These are phyloP conservation scores for Lachnellula occidentalis DNA, from an alignment of 2,329 filamentous ascomycete species.

Conservation along the genomic window DNA sequence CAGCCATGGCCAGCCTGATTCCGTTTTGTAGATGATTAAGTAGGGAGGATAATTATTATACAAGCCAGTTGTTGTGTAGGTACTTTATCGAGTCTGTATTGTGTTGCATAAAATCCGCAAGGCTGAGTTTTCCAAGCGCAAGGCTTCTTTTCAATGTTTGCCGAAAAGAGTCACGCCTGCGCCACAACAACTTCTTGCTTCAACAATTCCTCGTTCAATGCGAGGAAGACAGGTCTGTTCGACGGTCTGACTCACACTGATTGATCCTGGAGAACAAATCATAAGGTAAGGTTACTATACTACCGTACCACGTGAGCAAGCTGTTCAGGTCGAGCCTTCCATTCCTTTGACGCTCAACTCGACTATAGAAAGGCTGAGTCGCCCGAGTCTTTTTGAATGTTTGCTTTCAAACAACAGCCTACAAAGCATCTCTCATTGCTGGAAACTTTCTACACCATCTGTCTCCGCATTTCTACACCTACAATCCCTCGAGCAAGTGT, in stretches of 20 bases:
- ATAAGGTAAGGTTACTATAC: neutral
- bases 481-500: neutral
- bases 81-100: neutral
- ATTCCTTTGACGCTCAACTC: neutral
- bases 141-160: neutral
- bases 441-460: neutral
- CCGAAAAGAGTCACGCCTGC: slow-evolving; percentile 1
- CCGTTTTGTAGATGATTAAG: no score
- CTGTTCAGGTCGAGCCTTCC: neutral
- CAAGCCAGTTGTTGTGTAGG: neutral
- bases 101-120: neutral
- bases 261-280: neutral
- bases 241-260: neutral
- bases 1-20: slow-evolving; percentile 7
- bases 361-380: neutral
- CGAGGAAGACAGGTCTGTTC: no score
- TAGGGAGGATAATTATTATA: neutral
- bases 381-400: neutral
- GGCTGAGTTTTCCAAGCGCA: neutral
- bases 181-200: neutral
- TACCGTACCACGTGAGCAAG: no score
- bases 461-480: slow-evolving; percentile 1
- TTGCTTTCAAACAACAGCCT: neutral
- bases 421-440: neutral
- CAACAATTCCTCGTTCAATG: no score